Base-by-base conservation (phyloP, 768 basidiomycete species). In the Psilocybe cubensis region DNA sequence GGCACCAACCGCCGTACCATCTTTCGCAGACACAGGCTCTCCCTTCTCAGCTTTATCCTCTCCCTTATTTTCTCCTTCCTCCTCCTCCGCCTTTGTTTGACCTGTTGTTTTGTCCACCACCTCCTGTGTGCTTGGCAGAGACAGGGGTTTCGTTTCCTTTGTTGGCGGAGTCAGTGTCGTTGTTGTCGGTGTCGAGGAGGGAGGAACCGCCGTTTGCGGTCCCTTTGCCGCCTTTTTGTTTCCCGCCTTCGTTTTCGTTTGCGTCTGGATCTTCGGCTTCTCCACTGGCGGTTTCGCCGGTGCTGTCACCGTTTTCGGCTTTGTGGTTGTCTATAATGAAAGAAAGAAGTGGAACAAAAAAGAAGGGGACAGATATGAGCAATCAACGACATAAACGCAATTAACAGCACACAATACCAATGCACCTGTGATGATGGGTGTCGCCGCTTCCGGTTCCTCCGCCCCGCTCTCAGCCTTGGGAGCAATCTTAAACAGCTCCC, bases 361-460 rank as follows among this genome's bases (percentile, higher is more conserved):
- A 61, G 56, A 63, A 54, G 49, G 59, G 42, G 51, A 43, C 31
- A n/a, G 40, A 29, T 12, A 29, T 56, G 23, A 55, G 49, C 20
- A 24, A 56, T 35, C 24, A 52, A 28, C 9, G 25, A 51, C 31
- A 48, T 57, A 53, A 63, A 62, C 60, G 43, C 58, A 59, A 58
- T 38, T 35, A 55, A 38, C 54, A 52, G n/a, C 50, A 46, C 38
- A 3, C 41, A 57, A 59, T 62, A 73, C 72, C 72, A 66, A 74
- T 71, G 70, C 74, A 75, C 73, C 73, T 76, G 69, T 41, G 63
- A 60, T 59, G 43, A 51, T 33, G 48, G 43, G 23, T 1, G n/a
- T 40, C 20, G n/a, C n/a, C n/a, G n/a, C n/a, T n/a, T n/a, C n/a
- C n/a, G n/a, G n/a, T n/a, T 46, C 63, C 43, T 61, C 52, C 33